A percentile compares a stretch with the other conserved stretches of the same genome.
phyloP scores from a whole-genome alignment of 1,139 yeast genomes.

The Geotrichum reessii region DNA sequence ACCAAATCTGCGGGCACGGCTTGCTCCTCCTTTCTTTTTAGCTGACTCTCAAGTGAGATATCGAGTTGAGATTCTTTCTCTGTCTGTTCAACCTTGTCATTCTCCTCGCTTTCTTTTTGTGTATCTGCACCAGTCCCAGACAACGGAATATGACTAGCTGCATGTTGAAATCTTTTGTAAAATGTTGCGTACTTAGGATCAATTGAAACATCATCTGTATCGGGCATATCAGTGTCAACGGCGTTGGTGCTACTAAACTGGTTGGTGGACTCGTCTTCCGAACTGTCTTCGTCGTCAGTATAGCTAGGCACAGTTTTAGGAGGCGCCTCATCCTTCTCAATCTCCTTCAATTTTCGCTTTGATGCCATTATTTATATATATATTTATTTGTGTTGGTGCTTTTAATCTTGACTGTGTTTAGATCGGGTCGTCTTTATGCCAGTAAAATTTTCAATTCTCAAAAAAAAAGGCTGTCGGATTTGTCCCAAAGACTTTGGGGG shows the following conservation, averaged over 20 bases:
- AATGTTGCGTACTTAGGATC: conserved; percentile 21
- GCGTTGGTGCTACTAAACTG: conserved; percentile 13
- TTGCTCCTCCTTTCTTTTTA: conserved; percentile 15
- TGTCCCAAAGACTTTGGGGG: background rate
- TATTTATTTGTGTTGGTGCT: background rate
- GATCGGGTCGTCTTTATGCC: background rate
- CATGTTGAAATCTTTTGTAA: conserved; percentile 21
- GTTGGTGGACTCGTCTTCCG: conserved; percentile 14
- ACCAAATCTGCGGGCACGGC: conserved; percentile 16
- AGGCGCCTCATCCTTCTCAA: conserved; percentile 22
- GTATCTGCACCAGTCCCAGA: conserved; percentile 4
- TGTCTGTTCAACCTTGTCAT: background rate
- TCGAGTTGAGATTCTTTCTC: conserved; percentile 8
- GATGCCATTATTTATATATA: conserved; percentile 1
- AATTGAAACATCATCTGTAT: conserved; percentile 6
- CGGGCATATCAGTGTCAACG: conserved; percentile 9
- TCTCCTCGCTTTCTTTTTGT: background rate
- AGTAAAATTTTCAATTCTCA: background rate
- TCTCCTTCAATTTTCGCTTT: conserved; percentile 15
- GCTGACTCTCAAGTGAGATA: background rate
- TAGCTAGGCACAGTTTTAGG: conserved; percentile 21
- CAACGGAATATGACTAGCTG: conserved; percentile 18
- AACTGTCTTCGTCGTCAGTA: conserved; percentile 20
- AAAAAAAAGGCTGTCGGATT: background rate
- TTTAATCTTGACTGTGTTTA: background rate